Evolutionary conservation across 2,329 filamentous ascomycete genomes (phyloP).

Genomic region (Aspergillus tamarii): DNA sequence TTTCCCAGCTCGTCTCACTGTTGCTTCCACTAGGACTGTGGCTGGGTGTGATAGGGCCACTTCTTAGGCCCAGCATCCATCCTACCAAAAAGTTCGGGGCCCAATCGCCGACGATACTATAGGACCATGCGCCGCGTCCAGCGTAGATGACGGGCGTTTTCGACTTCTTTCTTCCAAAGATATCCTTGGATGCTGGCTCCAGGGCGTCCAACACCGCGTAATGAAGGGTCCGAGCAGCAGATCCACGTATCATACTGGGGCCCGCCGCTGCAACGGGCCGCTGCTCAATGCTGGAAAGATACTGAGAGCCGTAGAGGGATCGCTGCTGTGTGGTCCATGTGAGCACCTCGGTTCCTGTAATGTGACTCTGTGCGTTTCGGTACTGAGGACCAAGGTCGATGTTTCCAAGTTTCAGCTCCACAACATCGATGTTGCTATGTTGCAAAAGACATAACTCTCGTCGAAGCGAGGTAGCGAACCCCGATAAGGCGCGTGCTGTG

Average conservation of each 20-base stretch:
- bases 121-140: conserved; percentile 80
- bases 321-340: conserved; percentile 63
- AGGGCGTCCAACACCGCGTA: conserved; percentile 89
- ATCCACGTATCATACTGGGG: conserved; percentile 58
- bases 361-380: conserved; percentile 46
- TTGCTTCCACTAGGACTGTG: conserved; percentile 35
- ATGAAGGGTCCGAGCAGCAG: conserved; percentile 76
- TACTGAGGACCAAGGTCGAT: conserved; percentile 76
- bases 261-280: conserved; percentile 43
- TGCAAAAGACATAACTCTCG: conserved; percentile 75
- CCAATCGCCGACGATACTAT: conserved; percentile 82
- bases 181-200: conserved; percentile 51
- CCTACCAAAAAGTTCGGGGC: conserved; percentile 77
- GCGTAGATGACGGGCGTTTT: conserved; percentile 69
- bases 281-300: conserved; percentile 49
- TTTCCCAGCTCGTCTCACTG: conserved; percentile 43
- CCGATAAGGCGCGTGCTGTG: conserved; percentile 81
- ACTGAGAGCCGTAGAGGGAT: conserved; percentile 49
- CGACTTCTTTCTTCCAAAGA: conserved; percentile 41
- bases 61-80: conserved; percentile 86
- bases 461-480: conserved; percentile 79
- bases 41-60: conserved; percentile 22
- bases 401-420: conserved; percentile 86
- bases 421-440: conserved; percentile 67
- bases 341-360: conserved; percentile 56